phyloP scores from a whole-genome alignment of 2,329 filamentous ascomycete genomes.

The Colletotrichum sp. region DNA sequence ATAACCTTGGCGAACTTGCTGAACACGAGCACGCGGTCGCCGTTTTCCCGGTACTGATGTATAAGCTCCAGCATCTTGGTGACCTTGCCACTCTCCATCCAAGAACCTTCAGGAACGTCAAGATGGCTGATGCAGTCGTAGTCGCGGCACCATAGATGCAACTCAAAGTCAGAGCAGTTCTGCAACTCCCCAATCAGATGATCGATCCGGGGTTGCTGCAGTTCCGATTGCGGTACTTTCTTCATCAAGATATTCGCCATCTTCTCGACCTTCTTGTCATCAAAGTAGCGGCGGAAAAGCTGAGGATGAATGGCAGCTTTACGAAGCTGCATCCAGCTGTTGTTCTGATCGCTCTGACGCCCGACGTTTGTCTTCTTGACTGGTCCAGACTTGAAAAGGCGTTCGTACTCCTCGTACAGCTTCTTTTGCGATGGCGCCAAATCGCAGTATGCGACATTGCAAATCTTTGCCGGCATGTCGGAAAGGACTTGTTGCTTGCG shows the following conservation, averaged over 20 bases:
- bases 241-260: constrained; percentile 81
- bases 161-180: constrained; percentile 66
- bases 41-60: constrained; percentile 73
- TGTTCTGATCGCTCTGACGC: constrained; percentile 62
- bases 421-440: constrained; percentile 74
- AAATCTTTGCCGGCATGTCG: constrained; percentile 81
- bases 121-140: constrained; percentile 60
- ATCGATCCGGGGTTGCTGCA: constrained; percentile 54
- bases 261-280: constrained; percentile 73
- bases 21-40: constrained; percentile 89
- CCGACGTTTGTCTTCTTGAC: constrained; percentile 54
- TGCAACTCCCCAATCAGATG: constrained; percentile 62
- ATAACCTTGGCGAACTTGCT: constrained; percentile 92
- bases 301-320: constrained; percentile 93
- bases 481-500: constrained; percentile 92
- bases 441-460: constrained; percentile 79
- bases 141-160: constrained; percentile 69
- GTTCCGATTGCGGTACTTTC: constrained; percentile 63
- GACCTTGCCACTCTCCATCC: constrained; percentile 81
- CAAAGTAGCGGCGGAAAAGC: constrained; percentile 83
- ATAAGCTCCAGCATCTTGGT: constrained; percentile 78
- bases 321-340: constrained; percentile 87
- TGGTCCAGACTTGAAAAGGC: constrained; percentile 68
- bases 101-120: constrained; percentile 58
- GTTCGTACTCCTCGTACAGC: constrained; percentile 72